Evolutionary conservation across 2,329 filamentous ascomycete genomes (phyloP).

Genomic region (Calonectria montana): DNA sequence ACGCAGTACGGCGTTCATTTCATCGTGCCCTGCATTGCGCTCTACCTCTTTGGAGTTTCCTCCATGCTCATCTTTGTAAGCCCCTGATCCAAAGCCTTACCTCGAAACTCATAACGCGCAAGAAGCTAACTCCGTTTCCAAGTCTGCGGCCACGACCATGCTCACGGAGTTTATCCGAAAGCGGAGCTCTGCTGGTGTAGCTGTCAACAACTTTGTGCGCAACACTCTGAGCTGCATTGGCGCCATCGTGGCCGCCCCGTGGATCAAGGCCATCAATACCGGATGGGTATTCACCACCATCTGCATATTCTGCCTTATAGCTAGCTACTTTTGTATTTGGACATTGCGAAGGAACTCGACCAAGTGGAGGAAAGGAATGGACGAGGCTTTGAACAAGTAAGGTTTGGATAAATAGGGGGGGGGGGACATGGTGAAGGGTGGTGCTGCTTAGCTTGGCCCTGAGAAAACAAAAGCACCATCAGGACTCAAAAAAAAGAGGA

Average conservation of each 20-base stretch:
- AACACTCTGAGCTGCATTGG: slow-evolving; percentile 84
- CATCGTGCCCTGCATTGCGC: slow-evolving; percentile 71
- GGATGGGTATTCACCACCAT: slow-evolving; percentile 79
- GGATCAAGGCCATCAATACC: slow-evolving; percentile 77
- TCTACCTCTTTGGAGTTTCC: slow-evolving; percentile 80
- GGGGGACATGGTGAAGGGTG: background rate
- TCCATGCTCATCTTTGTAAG: slow-evolving; percentile 83
- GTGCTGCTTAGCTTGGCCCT: background rate
- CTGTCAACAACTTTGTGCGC: slow-evolving; percentile 83
- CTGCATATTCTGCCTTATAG: slow-evolving; percentile 65
- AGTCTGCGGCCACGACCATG: slow-evolving; percentile 79
- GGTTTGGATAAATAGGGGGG: background rate
- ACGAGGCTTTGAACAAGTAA: slow-evolving; percentile 55
- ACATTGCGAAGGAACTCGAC: slow-evolving; percentile 69
- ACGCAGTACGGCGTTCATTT: slow-evolving; percentile 73
- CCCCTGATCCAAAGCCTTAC: background rate
- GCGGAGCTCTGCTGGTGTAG: slow-evolving; percentile 77
- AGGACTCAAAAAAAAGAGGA: no score
- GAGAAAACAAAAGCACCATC: background rate
- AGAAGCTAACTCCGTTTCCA: slow-evolving; percentile 19
- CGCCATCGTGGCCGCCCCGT: slow-evolving; percentile 74
- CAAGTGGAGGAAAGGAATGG: slow-evolving; percentile 74
- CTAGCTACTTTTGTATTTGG: slow-evolving; percentile 69
- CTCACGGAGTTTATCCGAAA: slow-evolving; percentile 85
- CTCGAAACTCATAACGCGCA: background rate